Evolutionary conservation across 2,329 filamentous ascomycete species (phyloP).

Genomic region (Pezicula rhizophila): DNA sequence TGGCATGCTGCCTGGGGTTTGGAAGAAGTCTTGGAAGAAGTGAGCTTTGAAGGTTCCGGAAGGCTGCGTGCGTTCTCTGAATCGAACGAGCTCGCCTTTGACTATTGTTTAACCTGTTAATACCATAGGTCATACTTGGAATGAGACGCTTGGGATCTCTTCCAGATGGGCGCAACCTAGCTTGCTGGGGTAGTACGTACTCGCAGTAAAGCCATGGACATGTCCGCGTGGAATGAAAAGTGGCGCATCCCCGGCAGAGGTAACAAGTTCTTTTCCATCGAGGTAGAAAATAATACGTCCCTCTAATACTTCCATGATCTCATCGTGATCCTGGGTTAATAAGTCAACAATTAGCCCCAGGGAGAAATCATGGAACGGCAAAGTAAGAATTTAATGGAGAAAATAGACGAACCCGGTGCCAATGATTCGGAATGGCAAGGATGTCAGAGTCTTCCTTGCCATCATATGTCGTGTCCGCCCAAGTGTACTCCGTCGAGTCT

Average conservation of each 20-base stretch:
- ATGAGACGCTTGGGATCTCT: no score
- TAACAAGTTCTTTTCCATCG: conserved; percentile 6
- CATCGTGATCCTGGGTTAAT: conserved; percentile 4
- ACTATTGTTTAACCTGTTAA: not conserved
- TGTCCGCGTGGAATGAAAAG: conserved; percentile 3
- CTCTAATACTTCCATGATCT: conserved; percentile 9
- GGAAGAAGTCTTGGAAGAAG: conserved; percentile 11
- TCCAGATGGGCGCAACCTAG: no score
- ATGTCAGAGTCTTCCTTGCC: conserved; percentile 5
- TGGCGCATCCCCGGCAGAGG: conserved; percentile 5
- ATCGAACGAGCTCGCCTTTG: conserved; percentile 3
- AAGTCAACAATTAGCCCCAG: not conserved
- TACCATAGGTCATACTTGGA: no score
- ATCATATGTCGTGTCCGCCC: conserved; percentile 6
- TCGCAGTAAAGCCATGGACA: conserved; percentile 6
- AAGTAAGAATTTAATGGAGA: no score
- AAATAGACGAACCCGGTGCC: conserved; percentile 2
- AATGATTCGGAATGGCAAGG: conserved; percentile 5
- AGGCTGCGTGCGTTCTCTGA: conserved; percentile 4
- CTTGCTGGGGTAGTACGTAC: no score
- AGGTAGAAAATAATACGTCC: conserved; percentile 6
- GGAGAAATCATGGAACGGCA: no score
- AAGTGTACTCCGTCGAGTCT: conserved; percentile 4
- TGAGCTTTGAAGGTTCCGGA: conserved; percentile 7
- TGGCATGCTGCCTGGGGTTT: not conserved